Conservation (phyloP, 2,329 filamentous ascomycete species). For the Fusarium brevicatenulatum region DNA sequence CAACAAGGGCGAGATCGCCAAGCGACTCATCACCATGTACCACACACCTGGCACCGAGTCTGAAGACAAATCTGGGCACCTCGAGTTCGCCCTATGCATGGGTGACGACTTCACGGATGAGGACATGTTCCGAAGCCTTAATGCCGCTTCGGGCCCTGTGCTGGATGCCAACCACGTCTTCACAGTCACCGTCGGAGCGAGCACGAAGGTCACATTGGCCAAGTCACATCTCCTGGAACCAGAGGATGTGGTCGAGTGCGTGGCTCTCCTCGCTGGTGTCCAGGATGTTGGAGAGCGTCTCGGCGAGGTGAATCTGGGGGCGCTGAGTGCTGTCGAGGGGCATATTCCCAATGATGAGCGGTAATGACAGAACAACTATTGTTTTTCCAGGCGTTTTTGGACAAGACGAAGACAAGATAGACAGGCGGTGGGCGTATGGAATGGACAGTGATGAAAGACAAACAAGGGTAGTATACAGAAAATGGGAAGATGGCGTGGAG, state of each 20-base stretch:
- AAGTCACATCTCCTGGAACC: conserved; percentile 92
- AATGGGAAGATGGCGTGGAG: conserved; percentile 5
- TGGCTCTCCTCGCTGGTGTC: conserved; percentile 65
- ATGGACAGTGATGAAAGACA: conserved; percentile 5
- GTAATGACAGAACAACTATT: conserved; percentile 24
- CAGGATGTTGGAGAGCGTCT: conserved; percentile 52
- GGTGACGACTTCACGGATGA: conserved; percentile 98
- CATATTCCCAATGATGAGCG: conserved; percentile 55
- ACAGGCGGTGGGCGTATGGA: conserved; percentile 32
- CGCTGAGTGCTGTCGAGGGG: conserved; percentile 64
- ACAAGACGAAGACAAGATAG: conserved; percentile 36
- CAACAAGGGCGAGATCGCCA: conserved; percentile 97
- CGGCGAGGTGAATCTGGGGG: conserved; percentile 66
- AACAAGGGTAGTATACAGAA: conserved; percentile 23
- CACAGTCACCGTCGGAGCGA: conserved; percentile 90
- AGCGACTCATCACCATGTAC: conserved; percentile 81
- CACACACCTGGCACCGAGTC: conserved; percentile 60
- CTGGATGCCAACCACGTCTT: conserved; percentile 75
- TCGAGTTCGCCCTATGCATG: conserved; percentile 89
- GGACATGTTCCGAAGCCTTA: conserved; percentile 91
- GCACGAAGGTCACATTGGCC: conserved; percentile 90
- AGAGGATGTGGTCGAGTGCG: conserved; percentile 81
- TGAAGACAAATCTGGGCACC: conserved; percentile 60
- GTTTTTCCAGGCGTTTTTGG: conserved; percentile 41
- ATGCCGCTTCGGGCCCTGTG: conserved; percentile 64